Evolutionary conservation across 2,329 filamentous ascomycete genomes (phyloP).

Genomic region (Plenodomus tracheiphilus): DNA sequence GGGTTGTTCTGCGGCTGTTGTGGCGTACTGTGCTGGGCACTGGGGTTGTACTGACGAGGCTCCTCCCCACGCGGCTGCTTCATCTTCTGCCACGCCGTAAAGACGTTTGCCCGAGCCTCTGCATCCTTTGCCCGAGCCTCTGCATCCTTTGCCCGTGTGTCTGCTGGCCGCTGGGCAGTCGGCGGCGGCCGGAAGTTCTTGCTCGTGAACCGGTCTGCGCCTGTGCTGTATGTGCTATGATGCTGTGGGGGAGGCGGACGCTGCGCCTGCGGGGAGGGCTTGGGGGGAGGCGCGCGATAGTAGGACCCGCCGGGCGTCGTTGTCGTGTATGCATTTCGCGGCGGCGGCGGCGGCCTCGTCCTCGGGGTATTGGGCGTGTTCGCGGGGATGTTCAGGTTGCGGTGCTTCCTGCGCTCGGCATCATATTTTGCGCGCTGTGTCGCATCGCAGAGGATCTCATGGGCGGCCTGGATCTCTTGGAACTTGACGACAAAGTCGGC

Average conservation of each 20-base stretch:
- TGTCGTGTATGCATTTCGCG: constrained; percentile 49
- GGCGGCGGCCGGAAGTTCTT: constrained; percentile 47
- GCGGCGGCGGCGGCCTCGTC: constrained; percentile 48
- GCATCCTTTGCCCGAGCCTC: constrained; percentile 45
- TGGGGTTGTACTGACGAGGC: constrained; percentile 25
- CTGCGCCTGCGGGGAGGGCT: constrained; percentile 24
- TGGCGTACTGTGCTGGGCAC: constrained; percentile 7
- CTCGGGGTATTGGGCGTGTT: constrained; percentile 47
- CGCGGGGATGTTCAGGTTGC: constrained; percentile 31
- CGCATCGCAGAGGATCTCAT: constrained; percentile 72
- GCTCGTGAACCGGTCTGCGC: constrained; percentile 50
- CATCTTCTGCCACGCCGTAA: constrained; percentile 56
- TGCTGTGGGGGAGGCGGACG: constrained; percentile 34
- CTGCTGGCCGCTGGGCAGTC: constrained; percentile 33
- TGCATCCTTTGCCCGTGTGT: constrained; percentile 40
- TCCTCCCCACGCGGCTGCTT: constrained; percentile 42
- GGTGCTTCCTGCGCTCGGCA: constrained; percentile 57
- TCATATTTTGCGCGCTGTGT: constrained; percentile 65
- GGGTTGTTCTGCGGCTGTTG: constrained; percentile 30
- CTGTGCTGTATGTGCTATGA: constrained; percentile 38
- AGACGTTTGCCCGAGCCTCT: constrained; percentile 48
- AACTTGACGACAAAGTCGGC: constrained; percentile 79
- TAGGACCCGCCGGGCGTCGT: constrained; percentile 39
- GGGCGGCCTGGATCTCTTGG: constrained; percentile 81
- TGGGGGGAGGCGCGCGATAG: constrained; percentile 37